Base-by-base conservation (phyloP, 179 eudicot genomes). In the Silene vulgaris region DNA sequence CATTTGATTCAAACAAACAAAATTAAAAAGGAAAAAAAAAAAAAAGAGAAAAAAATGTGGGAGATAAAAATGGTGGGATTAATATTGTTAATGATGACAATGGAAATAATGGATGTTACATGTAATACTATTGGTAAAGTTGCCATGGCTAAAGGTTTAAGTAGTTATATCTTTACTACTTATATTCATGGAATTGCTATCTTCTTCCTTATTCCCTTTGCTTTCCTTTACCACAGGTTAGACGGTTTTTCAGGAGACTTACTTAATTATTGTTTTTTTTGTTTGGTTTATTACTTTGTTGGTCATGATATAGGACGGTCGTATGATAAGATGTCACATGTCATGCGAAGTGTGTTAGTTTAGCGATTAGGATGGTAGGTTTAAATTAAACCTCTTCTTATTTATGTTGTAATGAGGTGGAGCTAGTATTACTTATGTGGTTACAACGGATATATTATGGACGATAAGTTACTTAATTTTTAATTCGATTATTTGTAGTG, bases 81-180 rank as follows among this genome's bases (percentile, higher is more conserved):
- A 50, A 50, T 50, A 50, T 2, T 71, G 14, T 13, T 84, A 29
- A 11, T 84, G 72, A 3, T 82, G 8, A n/a, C 26, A 12, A 72
- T 66, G 60, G 87, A 84, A 74, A 14, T 74, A 12, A 66, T 82
- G 70, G 79, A 74, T 65, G 87, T 84, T 1, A 75, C 77, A 9
- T 50, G 75, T 32, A 82, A 63, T 57, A 84, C 87, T 2, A 20
- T 84, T 1, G 54, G 84, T 32, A 84, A 84, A 74, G 86, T 74
- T 0, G 86, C 84, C 56, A 81, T 84, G 86, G 73, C 82, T 0
- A 75, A 78, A 45, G 85, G 87, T n/a, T 35, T 84, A 74, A 82
- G 80, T 70, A 84, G 35, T 29, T 82, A 35, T 57, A 64, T 82
- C 66, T 82, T 70, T 68, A 74, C 68, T 9, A 69, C 82, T 52